phyloP scores from a whole-genome alignment of 2,329 filamentous ascomycete genomes.

The Achaetomium macrosporum region DNA sequence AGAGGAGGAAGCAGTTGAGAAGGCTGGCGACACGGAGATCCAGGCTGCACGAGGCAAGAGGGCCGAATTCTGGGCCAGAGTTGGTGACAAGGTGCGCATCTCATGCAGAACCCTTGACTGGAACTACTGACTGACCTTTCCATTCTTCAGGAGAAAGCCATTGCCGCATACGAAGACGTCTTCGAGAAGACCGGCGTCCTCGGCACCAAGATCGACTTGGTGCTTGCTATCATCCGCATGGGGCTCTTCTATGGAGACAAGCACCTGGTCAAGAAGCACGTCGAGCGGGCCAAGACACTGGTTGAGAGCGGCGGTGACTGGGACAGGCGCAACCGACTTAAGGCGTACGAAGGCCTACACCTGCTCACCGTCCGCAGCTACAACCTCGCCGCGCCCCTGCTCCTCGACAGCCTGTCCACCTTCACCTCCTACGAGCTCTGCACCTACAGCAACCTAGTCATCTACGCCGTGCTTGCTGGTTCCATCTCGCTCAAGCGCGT shows the following conservation, averaged over 20 bases:
- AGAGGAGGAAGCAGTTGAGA: conserved; percentile 90
- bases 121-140: conserved; percentile 15
- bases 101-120: neutral
- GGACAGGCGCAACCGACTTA: conserved; percentile 95
- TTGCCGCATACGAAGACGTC: conserved; percentile 84
- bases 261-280: conserved; percentile 83
- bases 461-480: conserved; percentile 92
- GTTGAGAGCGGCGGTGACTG: conserved; percentile 96
- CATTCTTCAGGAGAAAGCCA: conserved; percentile 72
- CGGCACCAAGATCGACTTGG: conserved; percentile 94
- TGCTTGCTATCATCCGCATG: conserved; percentile 92
- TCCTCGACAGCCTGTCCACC: conserved; percentile 94
- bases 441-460: conserved; percentile 89
- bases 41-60: conserved; percentile 88
- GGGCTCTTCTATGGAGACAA: conserved; percentile 96
- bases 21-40: conserved; percentile 93
- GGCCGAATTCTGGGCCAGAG: conserved; percentile 91
- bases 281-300: conserved; percentile 81
- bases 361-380: conserved; percentile 89
- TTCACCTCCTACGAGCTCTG: conserved; percentile 99
- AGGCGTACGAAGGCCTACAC: conserved; percentile 95
- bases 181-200: conserved; percentile 97
- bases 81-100: conserved; percentile 79
- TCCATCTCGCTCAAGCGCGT: conserved; percentile 92
- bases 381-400: conserved; percentile 79